Evolutionary conservation across 2,329 filamentous ascomycete species (phyloP).

Genomic region (Harringtonia aguacate): DNA sequence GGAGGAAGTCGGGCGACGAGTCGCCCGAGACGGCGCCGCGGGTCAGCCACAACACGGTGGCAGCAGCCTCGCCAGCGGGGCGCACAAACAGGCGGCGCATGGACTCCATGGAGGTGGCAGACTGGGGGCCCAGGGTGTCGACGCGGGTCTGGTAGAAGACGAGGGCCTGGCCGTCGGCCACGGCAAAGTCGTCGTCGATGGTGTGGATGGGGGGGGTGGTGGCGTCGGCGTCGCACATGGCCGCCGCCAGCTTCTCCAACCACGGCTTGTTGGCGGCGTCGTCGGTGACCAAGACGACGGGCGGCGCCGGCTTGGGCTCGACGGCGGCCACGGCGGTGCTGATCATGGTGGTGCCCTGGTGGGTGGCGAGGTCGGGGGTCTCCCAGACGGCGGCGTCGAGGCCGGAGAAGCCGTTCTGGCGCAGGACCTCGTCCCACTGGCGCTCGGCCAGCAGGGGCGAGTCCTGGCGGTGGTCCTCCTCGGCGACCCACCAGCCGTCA

Average conservation of each 20-base stretch:
- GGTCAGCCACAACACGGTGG: conserved; percentile 23
- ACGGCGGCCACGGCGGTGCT: conserved; percentile 7
- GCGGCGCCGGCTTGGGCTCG: not conserved
- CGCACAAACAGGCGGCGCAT: conserved; percentile 17
- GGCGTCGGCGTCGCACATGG: not conserved
- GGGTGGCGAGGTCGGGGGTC: conserved; percentile 10
- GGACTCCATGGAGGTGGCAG: conserved; percentile 14
- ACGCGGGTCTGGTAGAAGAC: conserved; percentile 10
- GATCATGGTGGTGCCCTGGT: conserved; percentile 12
- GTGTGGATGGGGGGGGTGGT: conserved; percentile 2
- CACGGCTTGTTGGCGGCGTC: conserved; percentile 5
- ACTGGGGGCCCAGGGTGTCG: conserved; percentile 9
- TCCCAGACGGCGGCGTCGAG: conserved; percentile 11
- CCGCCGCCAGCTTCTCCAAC: conserved; percentile 3
- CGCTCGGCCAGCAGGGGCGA: conserved; percentile 10
- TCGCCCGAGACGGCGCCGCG: conserved; percentile 14
- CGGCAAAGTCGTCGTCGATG: conserved; percentile 1
- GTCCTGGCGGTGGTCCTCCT: conserved; percentile 9
- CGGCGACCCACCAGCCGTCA: conserved; percentile 12
- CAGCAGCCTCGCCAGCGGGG: conserved; percentile 8
- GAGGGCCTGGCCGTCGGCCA: conserved; percentile 2
- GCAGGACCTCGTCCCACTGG: conserved; percentile 10
- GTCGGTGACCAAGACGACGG: conserved; percentile 9
- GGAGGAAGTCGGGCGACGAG: conserved; percentile 16
- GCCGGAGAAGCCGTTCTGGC: conserved; percentile 10